These are phyloP conservation scores for Acidomyces sp. DNA, from an alignment of 495 filamentous ascomycete species.

Conservation along the genomic window DNA sequence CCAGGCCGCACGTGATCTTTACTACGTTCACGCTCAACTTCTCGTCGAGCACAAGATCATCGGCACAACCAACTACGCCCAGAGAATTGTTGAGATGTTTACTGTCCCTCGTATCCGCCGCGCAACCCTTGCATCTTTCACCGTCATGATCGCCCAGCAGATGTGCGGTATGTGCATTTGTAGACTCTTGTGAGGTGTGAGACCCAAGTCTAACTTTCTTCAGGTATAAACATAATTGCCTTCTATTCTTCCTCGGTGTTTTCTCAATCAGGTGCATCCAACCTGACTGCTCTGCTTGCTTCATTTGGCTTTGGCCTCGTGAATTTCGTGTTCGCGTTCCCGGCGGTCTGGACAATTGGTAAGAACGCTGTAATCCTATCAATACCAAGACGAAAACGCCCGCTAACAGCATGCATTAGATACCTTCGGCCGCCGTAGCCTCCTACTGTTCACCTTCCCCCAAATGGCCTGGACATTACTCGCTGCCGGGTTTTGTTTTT, in stretches of 20 bases:
- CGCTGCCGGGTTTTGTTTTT: constrained; percentile 56
- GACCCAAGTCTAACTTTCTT: constrained; percentile 17
- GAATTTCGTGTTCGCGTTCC: constrained; percentile 64
- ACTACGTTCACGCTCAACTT: constrained; percentile 53
- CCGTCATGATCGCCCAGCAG: constrained; percentile 63
- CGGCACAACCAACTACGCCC: constrained; percentile 32
- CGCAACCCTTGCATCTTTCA: constrained; percentile 50
- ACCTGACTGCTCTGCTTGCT: constrained; percentile 49
- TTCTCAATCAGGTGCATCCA: constrained; percentile 43
- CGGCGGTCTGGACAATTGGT: constrained; percentile 72
- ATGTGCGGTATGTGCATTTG: constrained; percentile 52
- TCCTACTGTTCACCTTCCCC: constrained; percentile 76
- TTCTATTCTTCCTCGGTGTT: constrained; percentile 76
- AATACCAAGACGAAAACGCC: no score
- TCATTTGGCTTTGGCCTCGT: constrained; percentile 70
- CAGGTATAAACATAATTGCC: constrained; percentile 56
- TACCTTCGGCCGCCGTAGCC: constrained; percentile 61
- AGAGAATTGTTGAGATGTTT: constrained; percentile 51
- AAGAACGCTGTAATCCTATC: no score
- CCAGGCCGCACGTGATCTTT: constrained; percentile 66
- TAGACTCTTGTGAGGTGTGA: neutral
- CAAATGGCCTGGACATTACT: constrained; percentile 72
- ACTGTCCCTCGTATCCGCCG: constrained; percentile 55
- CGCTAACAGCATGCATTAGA: no score
- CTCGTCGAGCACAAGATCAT: constrained; percentile 30